Evolutionary conservation across 2,329 filamentous ascomycete genomes (phyloP).

Genomic region (Helminthosporium solani): DNA sequence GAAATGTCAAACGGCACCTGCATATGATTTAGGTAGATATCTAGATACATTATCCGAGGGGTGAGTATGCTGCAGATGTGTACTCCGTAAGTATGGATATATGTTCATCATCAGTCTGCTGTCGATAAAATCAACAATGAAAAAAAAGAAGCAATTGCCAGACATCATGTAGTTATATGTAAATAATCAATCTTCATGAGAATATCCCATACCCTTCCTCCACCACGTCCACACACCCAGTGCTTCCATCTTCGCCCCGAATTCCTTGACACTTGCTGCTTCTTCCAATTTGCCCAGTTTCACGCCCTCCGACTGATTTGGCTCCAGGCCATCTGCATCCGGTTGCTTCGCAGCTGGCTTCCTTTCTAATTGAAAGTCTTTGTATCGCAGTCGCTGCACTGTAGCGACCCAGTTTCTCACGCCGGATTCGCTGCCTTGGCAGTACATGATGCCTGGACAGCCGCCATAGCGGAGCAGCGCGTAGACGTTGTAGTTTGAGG

Average conservation of each 20-base stretch:
- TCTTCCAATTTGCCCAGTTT: slow-evolving; percentile 51
- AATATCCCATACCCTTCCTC: slow-evolving; percentile 65
- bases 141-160: no score
- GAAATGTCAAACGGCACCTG: no score
- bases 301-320: slow-evolving; percentile 2
- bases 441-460: slow-evolving; percentile 77
- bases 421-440: slow-evolving; percentile 59
- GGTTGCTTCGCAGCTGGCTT: slow-evolving; percentile 48
- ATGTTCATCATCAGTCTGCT: no score
- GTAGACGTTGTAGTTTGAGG: slow-evolving; percentile 60
- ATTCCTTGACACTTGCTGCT: slow-evolving; percentile 64
- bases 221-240: slow-evolving; percentile 65
- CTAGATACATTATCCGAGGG: no score
- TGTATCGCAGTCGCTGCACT: slow-evolving; percentile 67
- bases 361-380: slow-evolving; percentile 67
- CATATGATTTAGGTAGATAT: no score
- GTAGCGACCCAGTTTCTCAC: slow-evolving; percentile 64
- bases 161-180: no score
- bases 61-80: no score
- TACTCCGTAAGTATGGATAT: no score
- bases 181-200: slow-evolving; percentile 18
- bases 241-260: slow-evolving; percentile 61
- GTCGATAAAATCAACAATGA: no score
- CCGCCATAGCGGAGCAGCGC: slow-evolving; percentile 68
- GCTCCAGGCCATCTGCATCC: slow-evolving; percentile 1